Evolutionary conservation across 1,139 yeast species (phyloP), one percentile per base, ranked within the genome.

Genomic region (Pichia sp.): DNA sequence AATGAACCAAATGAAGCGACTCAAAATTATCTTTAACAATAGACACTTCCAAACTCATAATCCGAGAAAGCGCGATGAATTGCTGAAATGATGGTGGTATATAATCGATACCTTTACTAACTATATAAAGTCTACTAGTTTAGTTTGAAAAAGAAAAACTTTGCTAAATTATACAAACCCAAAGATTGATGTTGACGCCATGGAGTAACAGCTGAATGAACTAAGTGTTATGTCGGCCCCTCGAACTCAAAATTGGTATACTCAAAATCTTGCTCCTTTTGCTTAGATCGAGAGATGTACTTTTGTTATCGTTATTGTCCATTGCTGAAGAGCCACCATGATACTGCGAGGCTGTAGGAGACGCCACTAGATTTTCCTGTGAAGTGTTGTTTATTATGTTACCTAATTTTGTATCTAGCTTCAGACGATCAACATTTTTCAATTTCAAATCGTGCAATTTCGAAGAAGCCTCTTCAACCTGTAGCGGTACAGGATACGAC

Each of bases 171-270:
- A 36, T 13, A 36, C 40, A 11, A 36, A 5, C n/a, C n/a, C 40
- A 13, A 36, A 36, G 15, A 36, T 8, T 36, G 34, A 31, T 11
- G 34, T 3, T 36, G 13, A 11, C 8, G 4, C 23, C 23, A 19
- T 36, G n/a, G 10, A 36, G 40, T 13, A 15, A 26, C 16, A 31
- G 13, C 7, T 26, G 8, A 15, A 23, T 15, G 7, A 26, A 26
- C 36, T 43, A 48, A n/a, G 34, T 43, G 43, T 51, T 51, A 29
- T 47, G 53, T 8, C 45, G 44, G 47, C 26, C 51, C 44, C 68
- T 61, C 26, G 67, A 54, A 51, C 70, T 66, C 16, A 68, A 57
- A 23, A 67, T 65, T n/a, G 69, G 70, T 50, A 67, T 64, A 53
- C 68, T 67, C 32, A 67, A 56, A 13, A 67, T 54, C 57, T 62